These are phyloP conservation scores for Bipolaris zeicola DNA, from an alignment of 2,329 filamentous ascomycete species.

Conservation along the genomic window DNA sequence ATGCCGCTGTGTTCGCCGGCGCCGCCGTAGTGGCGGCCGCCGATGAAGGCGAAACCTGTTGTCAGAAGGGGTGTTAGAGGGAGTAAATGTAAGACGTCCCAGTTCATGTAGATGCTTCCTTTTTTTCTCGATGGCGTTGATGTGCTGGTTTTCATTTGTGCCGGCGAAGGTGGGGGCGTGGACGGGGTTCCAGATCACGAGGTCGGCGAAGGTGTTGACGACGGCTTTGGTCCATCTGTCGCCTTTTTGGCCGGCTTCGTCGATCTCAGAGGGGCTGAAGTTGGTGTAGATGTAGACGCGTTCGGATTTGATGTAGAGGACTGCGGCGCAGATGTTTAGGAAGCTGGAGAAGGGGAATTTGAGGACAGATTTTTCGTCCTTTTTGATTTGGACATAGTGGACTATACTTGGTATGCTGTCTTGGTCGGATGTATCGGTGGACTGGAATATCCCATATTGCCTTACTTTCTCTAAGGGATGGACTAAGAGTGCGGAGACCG, in stretches of 20 bases:
- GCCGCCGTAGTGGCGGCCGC: conserved; percentile 22
- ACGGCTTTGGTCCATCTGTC: conserved; percentile 24
- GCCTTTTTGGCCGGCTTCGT: conserved; percentile 12
- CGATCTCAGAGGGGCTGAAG: conserved; percentile 13
- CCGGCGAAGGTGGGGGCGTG: conserved; percentile 15
- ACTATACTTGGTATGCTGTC: neutral
- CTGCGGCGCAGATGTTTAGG: neutral
- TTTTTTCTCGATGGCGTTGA: conserved; percentile 14
- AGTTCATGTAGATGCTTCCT: conserved; percentile 29
- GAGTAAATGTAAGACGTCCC: conserved; percentile 23
- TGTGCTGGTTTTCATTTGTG: conserved; percentile 13
- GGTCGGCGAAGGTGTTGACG: conserved; percentile 21
- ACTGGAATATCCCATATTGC: neutral
- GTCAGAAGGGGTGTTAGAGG: conserved; percentile 17
- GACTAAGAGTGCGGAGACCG: neutral
- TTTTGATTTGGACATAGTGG: neutral
- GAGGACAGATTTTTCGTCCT: neutral
- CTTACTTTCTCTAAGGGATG: neutral
- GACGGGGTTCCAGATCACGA: conserved; percentile 17
- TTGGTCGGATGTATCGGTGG: neutral
- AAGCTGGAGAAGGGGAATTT: neutral
- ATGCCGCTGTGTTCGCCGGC: conserved; percentile 34
- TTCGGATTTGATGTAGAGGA: neutral
- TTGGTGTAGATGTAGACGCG: conserved; percentile 33
- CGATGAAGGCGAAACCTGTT: conserved; percentile 21